A percentile compares a stretch with the other conserved stretches of the same genome.
Evolutionary conservation across 345 rosid genomes (phyloP).

Genomic region (Corymbia maculata): DNA sequence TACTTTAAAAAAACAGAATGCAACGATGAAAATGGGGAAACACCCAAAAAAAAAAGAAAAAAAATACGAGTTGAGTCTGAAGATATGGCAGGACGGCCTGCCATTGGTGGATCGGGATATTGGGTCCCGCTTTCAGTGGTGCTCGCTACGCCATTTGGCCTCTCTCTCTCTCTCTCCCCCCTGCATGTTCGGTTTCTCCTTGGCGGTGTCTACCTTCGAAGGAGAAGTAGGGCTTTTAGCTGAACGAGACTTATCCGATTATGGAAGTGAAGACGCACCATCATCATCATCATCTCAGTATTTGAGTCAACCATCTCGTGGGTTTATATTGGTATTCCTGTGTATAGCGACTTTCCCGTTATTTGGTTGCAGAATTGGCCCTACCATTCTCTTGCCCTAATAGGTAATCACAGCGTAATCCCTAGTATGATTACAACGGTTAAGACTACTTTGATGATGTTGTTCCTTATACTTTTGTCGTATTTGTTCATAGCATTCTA

Average conservation of each 20-base stretch:
- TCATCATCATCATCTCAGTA: not conserved
- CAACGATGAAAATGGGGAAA: not conserved
- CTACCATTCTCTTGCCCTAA: not conserved
- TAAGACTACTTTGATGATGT: not conserved
- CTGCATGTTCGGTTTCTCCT: not conserved
- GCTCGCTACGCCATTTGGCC: slow-evolving; percentile 12
- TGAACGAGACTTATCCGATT: not conserved
- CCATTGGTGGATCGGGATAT: slow-evolving; percentile 51
- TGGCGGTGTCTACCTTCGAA: not conserved
- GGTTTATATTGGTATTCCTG: not conserved
- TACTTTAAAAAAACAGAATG: not conserved
- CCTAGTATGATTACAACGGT: not conserved
- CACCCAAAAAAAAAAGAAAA: not conserved
- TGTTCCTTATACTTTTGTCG: no score
- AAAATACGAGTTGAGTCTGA: not conserved
- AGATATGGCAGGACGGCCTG: slow-evolving; percentile 46
- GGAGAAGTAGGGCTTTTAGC: not conserved
- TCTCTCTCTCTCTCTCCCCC: not conserved
- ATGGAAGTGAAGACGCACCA: not conserved
- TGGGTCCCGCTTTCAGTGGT: slow-evolving; percentile 43
- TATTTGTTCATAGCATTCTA: no score
- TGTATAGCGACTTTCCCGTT: not conserved
- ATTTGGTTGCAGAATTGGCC: not conserved
- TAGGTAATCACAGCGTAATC: not conserved
- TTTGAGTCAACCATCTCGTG: not conserved